Conservation (phyloP, 2,329 filamentous ascomycete species). For the Aspergillus pseudotamarii region DNA sequence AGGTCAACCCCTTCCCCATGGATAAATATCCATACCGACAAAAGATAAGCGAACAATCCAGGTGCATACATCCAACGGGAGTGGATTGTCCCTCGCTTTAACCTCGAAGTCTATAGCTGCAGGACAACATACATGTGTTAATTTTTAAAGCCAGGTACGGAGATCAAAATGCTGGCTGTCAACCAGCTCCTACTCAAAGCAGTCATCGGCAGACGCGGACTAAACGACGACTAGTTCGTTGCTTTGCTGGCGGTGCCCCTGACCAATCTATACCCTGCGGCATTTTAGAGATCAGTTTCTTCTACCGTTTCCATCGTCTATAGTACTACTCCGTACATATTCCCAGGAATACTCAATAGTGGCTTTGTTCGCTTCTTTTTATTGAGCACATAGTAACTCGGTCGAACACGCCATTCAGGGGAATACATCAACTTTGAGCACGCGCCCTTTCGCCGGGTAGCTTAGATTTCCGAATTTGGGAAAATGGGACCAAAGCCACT, state of each 20-base stretch:
- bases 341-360: constrained; percentile 7
- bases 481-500: not conserved
- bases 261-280: constrained; percentile 8
- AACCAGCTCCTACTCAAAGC: not conserved
- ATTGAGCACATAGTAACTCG: not conserved
- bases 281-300: not conserved
- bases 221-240: not conserved
- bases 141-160: not conserved
- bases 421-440: not conserved
- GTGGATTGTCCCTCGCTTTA: not conserved
- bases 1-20: not conserved
- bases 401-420: not conserved
- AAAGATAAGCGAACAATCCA: not conserved
- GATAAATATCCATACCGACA: not conserved
- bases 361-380: not conserved
- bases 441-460: not conserved
- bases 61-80: not conserved
- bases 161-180: not conserved
- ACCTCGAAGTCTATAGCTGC: not conserved
- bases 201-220: not conserved
- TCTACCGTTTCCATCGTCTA: constrained; percentile 4
- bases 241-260: constrained; percentile 11
- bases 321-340: not conserved
- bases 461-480: not conserved
- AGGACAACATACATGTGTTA: not conserved